A percentile compares a stretch with the other conserved stretches of the same genome.
Conservation (phyloP, 495 filamentous ascomycete species). For the Hapsidospora chrysogenum region DNA sequence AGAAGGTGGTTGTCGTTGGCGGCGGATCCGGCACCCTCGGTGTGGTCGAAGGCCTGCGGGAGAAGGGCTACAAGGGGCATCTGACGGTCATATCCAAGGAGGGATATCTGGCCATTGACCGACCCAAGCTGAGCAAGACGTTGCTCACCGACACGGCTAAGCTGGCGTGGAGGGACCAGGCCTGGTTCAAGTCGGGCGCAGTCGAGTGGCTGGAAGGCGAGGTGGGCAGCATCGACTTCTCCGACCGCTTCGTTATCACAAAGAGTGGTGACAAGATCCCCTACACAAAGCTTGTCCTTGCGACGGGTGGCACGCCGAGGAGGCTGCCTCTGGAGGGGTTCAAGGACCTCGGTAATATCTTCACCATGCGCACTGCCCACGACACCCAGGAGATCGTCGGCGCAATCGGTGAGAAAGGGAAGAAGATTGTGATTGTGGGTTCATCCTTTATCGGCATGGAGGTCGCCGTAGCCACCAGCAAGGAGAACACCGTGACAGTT, state of each 20-base stretch:
- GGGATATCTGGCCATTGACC: slow-evolving; percentile 72
- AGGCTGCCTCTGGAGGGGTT: slow-evolving; percentile 71
- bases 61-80: slow-evolving; percentile 60
- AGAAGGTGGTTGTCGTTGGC: slow-evolving; percentile 72
- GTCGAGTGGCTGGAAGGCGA: slow-evolving; percentile 63
- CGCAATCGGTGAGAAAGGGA: slow-evolving; percentile 68
- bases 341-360: slow-evolving; percentile 74
- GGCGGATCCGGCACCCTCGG: slow-evolving; percentile 77
- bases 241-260: slow-evolving; percentile 51
- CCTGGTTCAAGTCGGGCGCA: slow-evolving; percentile 61
- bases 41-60: slow-evolving; percentile 62
- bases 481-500: slow-evolving; percentile 67
- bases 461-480: slow-evolving; percentile 59
- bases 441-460: slow-evolving; percentile 96
- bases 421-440: slow-evolving; percentile 85
- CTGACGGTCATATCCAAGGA: slow-evolving; percentile 80
- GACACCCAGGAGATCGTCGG: slow-evolving; percentile 60
- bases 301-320: slow-evolving; percentile 68
- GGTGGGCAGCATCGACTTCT: slow-evolving; percentile 60
- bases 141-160: slow-evolving; percentile 70
- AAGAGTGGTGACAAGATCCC: slow-evolving; percentile 47
- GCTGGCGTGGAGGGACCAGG: slow-evolving; percentile 51
- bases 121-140: slow-evolving; percentile 91
- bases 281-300: slow-evolving; percentile 81
- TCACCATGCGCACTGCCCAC: slow-evolving; percentile 56